A percentile compares a stretch with the other conserved stretches of the same genome.
phyloP scores from a whole-genome alignment of 73 alveolate species.

The Effrenium voratum region DNA sequence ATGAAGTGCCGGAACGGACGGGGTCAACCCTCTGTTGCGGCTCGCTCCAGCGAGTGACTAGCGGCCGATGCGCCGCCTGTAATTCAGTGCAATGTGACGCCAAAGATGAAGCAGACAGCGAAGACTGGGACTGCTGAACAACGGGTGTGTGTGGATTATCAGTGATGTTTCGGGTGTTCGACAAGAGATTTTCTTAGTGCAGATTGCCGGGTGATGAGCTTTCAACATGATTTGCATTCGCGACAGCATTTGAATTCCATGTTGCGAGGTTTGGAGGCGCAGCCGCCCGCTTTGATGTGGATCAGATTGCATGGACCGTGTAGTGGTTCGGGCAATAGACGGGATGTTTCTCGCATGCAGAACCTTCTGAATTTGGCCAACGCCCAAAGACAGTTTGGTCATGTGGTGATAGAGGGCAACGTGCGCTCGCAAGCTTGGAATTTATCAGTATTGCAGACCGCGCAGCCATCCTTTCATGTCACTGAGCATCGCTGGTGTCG shows the following conservation, averaged over 20 bases:
- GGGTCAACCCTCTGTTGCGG: background rate
- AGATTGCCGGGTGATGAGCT: too few species aligned
- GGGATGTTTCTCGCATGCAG: background rate
- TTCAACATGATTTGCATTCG: slow-evolving; percentile 3
- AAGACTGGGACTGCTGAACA: background rate
- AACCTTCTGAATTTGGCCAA: background rate
- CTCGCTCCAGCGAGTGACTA: background rate
- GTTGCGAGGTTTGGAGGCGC: background rate
- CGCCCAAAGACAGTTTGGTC: background rate
- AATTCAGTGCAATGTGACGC: background rate
- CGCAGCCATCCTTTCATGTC: background rate
- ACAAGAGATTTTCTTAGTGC: too few species aligned
- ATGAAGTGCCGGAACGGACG: background rate
- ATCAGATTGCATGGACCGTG: slow-evolving; percentile 16
- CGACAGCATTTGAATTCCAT: background rate
- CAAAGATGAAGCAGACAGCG: background rate
- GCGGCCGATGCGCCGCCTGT: background rate
- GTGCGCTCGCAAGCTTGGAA: background rate
- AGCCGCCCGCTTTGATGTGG: background rate
- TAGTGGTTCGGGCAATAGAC: slow-evolving; percentile 29
- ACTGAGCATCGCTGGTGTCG: background rate
- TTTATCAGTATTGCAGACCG: background rate
- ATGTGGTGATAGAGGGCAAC: background rate
- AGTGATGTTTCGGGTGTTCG: too few species aligned
- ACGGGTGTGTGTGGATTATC: too few species aligned